Evolutionary conservation across 352 stramenopile genomes (phyloP), one percentile per base, ranked within the genome.

Genomic region (Achlya hypogyna): DNA sequence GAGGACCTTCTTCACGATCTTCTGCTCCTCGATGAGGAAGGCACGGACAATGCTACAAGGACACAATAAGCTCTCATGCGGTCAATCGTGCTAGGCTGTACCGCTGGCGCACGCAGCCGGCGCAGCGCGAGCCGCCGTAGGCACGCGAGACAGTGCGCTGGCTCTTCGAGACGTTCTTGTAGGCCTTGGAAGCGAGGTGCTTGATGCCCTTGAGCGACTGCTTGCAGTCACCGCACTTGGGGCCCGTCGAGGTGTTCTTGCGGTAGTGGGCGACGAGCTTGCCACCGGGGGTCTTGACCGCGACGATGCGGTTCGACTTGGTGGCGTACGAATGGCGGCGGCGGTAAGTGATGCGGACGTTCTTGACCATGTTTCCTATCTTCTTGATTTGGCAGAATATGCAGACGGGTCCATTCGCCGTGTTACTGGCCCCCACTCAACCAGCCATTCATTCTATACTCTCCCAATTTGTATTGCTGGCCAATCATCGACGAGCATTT

Each of bases 11-110:
- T 99, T 99, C 51, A 99, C 96, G 73, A 98, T 98, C 94, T 99
- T 99, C 78, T 99, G 96, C 84, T 99, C 97, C 81, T 99, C 96
- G 80, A 99, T 97, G 60, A 99, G 79, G 81, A 99, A 99, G 42
- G 97, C 96, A 76, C 97, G 87, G 42, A 99, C 85, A 76, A 99
- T 98, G 67, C 84, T 84, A 69, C 38, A 47, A 23, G 32, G n/a
- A 47, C 22, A 53, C 12, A n/a, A 53, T 42, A 20, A 49, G 29
- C 16, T 38, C 22, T n/a, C 40, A 63, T 18, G 23, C 16, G 2
- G 25, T 22, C 25, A 56, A 14, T 53, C 53, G 10, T 23, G 43
- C 23, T 29, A 14, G 34, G n/a, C 32, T 35, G 25, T 70, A 86
- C 76, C 93, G 84, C 74, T 97, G 74, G 69, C 90, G 93, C 63